These are phyloP conservation scores for Lycium barbarum DNA, from an alignment of 257 asterid genomes.

Conservation along the genomic window DNA sequence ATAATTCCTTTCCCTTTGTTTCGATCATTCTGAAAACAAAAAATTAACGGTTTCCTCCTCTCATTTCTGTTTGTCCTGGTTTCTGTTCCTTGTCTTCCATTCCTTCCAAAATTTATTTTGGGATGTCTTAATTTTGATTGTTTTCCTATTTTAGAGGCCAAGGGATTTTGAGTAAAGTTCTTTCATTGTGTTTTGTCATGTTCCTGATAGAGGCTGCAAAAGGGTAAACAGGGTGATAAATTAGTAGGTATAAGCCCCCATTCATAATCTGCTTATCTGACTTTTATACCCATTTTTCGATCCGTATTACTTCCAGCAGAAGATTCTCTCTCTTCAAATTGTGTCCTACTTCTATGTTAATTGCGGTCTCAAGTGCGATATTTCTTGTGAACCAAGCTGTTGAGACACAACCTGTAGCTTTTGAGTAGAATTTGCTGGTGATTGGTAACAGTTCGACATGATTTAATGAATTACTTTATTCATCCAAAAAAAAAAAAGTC, in stretches of 20 bases:
- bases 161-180: not conserved
- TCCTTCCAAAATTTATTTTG: not conserved
- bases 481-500: too few species aligned
- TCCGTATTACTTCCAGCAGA: not conserved
- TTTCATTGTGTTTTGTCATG: conserved; percentile 12
- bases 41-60: not conserved
- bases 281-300: not conserved
- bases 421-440: not conserved
- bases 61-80: not conserved
- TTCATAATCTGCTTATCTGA: not conserved
- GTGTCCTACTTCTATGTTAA: not conserved
- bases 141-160: not conserved
- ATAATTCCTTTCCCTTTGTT: not conserved
- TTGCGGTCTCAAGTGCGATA: not conserved
- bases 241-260: not conserved
- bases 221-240: not conserved
- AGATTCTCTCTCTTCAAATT: not conserved
- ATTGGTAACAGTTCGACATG: not conserved
- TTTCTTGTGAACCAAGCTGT: not conserved
- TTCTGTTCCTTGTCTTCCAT: not conserved
- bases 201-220: conserved; percentile 14
- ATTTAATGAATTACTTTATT: too few species aligned
- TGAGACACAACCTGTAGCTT: not conserved
- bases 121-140: not conserved
- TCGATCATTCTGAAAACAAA: not conserved